These are phyloP conservation scores for Ensete ventricosum DNA, from an alignment of 176 grass and related monocot species.

Conservation along the genomic window DNA sequence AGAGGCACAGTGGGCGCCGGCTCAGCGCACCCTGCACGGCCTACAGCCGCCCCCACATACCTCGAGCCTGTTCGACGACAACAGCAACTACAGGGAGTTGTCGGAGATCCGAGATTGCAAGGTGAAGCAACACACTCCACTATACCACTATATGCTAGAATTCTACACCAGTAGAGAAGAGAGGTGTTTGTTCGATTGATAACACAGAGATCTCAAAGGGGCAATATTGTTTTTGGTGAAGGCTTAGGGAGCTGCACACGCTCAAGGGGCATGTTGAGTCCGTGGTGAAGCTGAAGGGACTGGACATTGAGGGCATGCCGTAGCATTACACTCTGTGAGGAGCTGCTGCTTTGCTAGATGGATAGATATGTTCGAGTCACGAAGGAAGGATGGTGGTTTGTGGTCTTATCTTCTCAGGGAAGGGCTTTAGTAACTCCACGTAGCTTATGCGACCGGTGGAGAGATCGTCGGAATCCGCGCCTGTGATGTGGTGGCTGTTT, in stretches of 20 bases:
- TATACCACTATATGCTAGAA: too few relatives aligned
- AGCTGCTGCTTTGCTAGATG: too few relatives aligned
- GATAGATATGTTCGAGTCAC: too few relatives aligned
- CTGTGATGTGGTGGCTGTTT: too few relatives aligned
- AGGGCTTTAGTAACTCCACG: too few relatives aligned
- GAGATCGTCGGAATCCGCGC: too few relatives aligned
- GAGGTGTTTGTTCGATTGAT: too few relatives aligned
- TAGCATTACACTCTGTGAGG: constrained; percentile 1
- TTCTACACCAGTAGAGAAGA: too few relatives aligned
- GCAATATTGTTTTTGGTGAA: neutral
- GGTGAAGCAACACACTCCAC: neutral
- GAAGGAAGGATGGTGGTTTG: too few relatives aligned
- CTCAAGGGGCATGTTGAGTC: constrained; percentile 7
- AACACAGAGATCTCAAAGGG: too few relatives aligned
- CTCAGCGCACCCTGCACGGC: constrained; percentile 8
- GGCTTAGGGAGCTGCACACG: constrained; percentile 1
- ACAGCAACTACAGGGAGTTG: constrained; percentile 2
- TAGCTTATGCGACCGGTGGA: too few relatives aligned
- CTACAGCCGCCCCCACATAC: neutral
- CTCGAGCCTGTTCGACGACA: neutral
- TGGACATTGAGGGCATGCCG: neutral
- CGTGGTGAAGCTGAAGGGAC: constrained; percentile 2
- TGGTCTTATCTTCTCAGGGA: too few relatives aligned
- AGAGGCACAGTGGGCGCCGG: constrained; percentile 11
- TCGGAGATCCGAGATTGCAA: neutral